These are phyloP conservation scores for Rhizopus arrhizus DNA, from an alignment of 371 early-diverging fungal species.

Conservation along the genomic window DNA sequence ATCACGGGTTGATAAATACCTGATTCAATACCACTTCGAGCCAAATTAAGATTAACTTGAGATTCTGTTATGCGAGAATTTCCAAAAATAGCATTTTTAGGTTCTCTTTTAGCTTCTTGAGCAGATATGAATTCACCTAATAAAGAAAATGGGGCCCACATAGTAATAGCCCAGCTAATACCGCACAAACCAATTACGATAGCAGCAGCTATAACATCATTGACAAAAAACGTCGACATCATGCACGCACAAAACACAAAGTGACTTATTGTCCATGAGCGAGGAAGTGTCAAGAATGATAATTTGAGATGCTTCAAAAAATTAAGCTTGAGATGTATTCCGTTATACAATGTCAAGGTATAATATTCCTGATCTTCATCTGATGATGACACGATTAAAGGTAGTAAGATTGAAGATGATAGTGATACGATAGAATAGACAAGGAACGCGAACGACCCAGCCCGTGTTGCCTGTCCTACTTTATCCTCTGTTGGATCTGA, in stretches of 20 bases:
- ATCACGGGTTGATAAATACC: constrained; percentile 42
- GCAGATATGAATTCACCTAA: constrained; percentile 81
- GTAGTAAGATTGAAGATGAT: constrained; percentile 72
- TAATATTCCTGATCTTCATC: not conserved
- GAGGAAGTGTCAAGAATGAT: constrained; percentile 56
- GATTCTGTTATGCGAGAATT: constrained; percentile 25
- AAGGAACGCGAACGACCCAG: constrained; percentile 85
- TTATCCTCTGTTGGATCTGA: constrained; percentile 40
- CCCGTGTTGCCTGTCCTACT: constrained; percentile 74
- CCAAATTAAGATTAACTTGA: constrained; percentile 26
- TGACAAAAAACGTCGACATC: constrained; percentile 65
- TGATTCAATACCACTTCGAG: constrained; percentile 35
- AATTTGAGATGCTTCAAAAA: constrained; percentile 27
- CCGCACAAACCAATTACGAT: constrained; percentile 77
- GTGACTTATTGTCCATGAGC: constrained; percentile 72
- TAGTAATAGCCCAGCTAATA: constrained; percentile 83
- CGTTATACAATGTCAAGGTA: constrained; percentile 11
- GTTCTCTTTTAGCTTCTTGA: constrained; percentile 21
- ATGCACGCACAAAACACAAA: constrained; percentile 69
- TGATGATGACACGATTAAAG: constrained; percentile 46
- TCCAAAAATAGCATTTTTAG: not conserved
- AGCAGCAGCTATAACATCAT: constrained; percentile 51
- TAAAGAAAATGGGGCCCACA: constrained; percentile 93
- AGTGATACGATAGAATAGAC: constrained; percentile 79
- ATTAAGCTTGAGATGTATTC: constrained; percentile 14